Percentiles rank a stretch among this genome's conserved stretches.
Conservation (phyloP, 2,329 filamentous ascomycete species). For the Pseudocercospora eumusae region DNA sequence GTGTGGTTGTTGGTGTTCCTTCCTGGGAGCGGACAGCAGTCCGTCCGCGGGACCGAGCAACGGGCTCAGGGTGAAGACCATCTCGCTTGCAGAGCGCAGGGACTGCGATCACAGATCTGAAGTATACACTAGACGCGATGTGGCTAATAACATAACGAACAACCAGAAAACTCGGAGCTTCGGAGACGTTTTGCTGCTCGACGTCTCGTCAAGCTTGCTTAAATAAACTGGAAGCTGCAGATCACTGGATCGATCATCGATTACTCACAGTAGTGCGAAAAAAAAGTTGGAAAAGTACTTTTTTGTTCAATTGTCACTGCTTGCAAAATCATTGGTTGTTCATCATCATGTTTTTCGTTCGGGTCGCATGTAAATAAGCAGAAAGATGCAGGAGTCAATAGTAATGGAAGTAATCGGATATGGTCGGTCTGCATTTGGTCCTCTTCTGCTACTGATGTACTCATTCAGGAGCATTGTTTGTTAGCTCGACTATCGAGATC, state of each 20-base stretch:
- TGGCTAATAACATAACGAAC: slow-evolving; percentile 4
- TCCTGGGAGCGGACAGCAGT: background rate
- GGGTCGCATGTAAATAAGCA: background rate
- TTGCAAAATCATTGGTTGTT: background rate
- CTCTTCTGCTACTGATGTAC: background rate
- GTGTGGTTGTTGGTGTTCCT: background rate
- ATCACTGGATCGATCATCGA: slow-evolving; percentile 6
- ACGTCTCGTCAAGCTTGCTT: background rate
- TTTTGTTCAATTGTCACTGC: slow-evolving; percentile 1
- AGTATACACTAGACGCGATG: background rate
- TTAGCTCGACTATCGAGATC: background rate
- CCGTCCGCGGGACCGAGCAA: background rate
- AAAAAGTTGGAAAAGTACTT: background rate
- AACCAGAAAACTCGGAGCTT: background rate
- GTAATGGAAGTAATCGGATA: background rate
- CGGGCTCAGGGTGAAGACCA: background rate
- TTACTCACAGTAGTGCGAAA: slow-evolving; percentile 4
- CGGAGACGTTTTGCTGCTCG: background rate
- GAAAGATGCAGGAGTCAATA: background rate
- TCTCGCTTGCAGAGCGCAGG: slow-evolving; percentile 9
- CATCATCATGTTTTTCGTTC: background rate
- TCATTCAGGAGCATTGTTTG: background rate
- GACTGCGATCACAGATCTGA: slow-evolving; percentile 10
- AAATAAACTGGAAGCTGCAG: too few species aligned
- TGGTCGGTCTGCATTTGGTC: background rate